phyloP scores from a whole-genome alignment of 208 protist genomes.

The Leishmania martiniquensis region DNA sequence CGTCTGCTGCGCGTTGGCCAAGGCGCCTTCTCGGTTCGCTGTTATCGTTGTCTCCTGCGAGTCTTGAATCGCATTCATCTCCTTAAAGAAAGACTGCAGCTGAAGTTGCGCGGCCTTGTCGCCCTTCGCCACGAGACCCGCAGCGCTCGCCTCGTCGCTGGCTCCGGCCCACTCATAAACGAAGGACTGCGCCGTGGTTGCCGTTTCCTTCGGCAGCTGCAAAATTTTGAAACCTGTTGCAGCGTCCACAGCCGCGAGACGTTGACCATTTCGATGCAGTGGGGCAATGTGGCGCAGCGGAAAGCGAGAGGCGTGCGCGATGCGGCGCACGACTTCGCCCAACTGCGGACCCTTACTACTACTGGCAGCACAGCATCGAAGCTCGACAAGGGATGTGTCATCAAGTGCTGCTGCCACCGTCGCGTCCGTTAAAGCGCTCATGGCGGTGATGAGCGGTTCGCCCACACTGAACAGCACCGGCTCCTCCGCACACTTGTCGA shows the following conservation, averaged over 20 bases:
- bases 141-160: not conserved
- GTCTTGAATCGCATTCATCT: conserved; percentile 27
- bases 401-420: conserved; percentile 57
- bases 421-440: conserved; percentile 49
- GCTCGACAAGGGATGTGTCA: conserved; percentile 47
- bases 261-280: conserved; percentile 39
- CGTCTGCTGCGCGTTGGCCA: conserved; percentile 32
- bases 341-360: not conserved
- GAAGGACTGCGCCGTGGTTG: not conserved
- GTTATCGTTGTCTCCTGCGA: conserved; percentile 6
- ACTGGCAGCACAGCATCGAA: conserved; percentile 20
- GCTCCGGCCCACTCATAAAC: conserved; percentile 17
- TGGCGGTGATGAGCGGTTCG: conserved; percentile 40
- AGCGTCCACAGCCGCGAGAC: conserved; percentile 58
- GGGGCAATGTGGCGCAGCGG: conserved; percentile 43
- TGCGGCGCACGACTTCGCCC: conserved; percentile 22
- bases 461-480: conserved; percentile 19
- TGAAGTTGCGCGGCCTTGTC: conserved; percentile 6
- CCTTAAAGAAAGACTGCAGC: conserved; percentile 53
- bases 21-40: conserved; percentile 13
- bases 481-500: conserved; percentile 28
- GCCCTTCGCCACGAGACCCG: not conserved
- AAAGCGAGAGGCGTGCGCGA: conserved; percentile 24
- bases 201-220: conserved; percentile 28
- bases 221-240: conserved; percentile 65